Conservation (phyloP, 306 rosid genomes). For the Canavalia ensiformis region DNA sequence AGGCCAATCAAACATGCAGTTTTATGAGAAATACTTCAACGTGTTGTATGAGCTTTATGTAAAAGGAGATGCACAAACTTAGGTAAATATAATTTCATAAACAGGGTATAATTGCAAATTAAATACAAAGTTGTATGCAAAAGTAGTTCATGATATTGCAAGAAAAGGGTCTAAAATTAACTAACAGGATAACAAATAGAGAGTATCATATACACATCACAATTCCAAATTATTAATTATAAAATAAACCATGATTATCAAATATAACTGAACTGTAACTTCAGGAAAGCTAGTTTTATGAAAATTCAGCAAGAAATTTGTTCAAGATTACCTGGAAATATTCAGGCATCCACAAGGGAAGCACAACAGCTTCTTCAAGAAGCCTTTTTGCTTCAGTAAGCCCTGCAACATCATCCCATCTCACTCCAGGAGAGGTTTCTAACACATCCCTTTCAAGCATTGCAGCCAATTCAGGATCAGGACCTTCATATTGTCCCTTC, state of each 20-base stretch:
- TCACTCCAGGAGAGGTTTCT: conserved; percentile 97
- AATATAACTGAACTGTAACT: conserved; percentile 33
- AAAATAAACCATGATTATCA: conserved; percentile 3
- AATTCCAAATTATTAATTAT: conserved; percentile 8
- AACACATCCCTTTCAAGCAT: conserved; percentile 98
- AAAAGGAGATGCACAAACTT: conserved; percentile 34
- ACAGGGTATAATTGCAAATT: background rate
- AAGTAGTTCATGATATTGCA: conserved; percentile 12
- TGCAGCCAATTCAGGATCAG: conserved; percentile 98
- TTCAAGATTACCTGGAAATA: conserved; percentile 83
- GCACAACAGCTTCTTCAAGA: conserved; percentile 99
- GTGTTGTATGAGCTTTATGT: background rate
- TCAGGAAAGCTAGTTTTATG: background rate
- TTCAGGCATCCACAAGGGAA: conserved; percentile 99
- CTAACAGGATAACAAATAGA: background rate
- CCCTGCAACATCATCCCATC: conserved; percentile 99
- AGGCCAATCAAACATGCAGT: background rate
- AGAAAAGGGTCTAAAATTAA: conserved; percentile 30
- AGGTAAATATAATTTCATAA: conserved; percentile 23
- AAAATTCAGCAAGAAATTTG: conserved; percentile 28
- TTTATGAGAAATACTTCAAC: background rate
- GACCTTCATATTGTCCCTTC: conserved; percentile 89
- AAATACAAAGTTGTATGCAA: background rate
- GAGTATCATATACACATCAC: conserved; percentile 7
- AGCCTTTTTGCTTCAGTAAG: conserved; percentile 94